Percentiles rank a stretch among this genome's conserved stretches.
phyloP scores from a whole-genome alignment of 2,329 filamentous ascomycete species.

The Neoscytalidium dimidiatum region DNA sequence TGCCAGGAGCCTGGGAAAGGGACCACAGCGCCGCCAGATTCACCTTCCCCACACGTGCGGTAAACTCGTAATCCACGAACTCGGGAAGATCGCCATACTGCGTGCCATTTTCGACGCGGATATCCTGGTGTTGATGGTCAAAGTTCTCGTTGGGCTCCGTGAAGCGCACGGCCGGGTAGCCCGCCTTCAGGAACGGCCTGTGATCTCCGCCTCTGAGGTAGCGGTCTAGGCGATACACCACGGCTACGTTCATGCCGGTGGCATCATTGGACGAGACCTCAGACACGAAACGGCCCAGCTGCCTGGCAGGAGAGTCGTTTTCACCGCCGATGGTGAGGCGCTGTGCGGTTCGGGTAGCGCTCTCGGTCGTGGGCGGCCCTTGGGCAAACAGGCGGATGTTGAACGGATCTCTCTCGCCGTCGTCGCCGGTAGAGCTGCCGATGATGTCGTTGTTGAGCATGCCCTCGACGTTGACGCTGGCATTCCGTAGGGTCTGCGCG shows the following conservation, averaged over 20 bases:
- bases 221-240: slow-evolving; percentile 59
- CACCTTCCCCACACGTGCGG: slow-evolving; percentile 55
- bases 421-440: slow-evolving; percentile 51
- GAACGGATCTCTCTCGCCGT: slow-evolving; percentile 49
- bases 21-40: slow-evolving; percentile 59
- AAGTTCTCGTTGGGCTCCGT: slow-evolving; percentile 62
- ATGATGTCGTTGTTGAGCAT: slow-evolving; percentile 63
- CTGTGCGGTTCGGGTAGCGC: slow-evolving; percentile 37
- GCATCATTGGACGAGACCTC: slow-evolving; percentile 56
- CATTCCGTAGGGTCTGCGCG: slow-evolving; percentile 55
- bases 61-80: slow-evolving; percentile 60
- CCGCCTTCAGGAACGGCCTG: slow-evolving; percentile 55
- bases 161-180: slow-evolving; percentile 58
- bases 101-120: slow-evolving; percentile 51
- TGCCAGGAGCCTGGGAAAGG: slow-evolving; percentile 54
- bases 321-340: slow-evolving; percentile 48
- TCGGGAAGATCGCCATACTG: slow-evolving; percentile 59
- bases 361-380: slow-evolving; percentile 50
- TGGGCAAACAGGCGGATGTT: slow-evolving; percentile 59
- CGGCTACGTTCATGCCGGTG: slow-evolving; percentile 57
- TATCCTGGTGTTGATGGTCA: slow-evolving; percentile 59
- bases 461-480: slow-evolving; percentile 56
- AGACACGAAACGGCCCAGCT: slow-evolving; percentile 57
- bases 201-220: slow-evolving; percentile 61
- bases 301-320: slow-evolving; percentile 57